Percentiles rank a stretch among this genome's conserved stretches.
Evolutionary conservation across 176 grass and related monocot species (phyloP).

Genomic region (Ensete ventricosum): DNA sequence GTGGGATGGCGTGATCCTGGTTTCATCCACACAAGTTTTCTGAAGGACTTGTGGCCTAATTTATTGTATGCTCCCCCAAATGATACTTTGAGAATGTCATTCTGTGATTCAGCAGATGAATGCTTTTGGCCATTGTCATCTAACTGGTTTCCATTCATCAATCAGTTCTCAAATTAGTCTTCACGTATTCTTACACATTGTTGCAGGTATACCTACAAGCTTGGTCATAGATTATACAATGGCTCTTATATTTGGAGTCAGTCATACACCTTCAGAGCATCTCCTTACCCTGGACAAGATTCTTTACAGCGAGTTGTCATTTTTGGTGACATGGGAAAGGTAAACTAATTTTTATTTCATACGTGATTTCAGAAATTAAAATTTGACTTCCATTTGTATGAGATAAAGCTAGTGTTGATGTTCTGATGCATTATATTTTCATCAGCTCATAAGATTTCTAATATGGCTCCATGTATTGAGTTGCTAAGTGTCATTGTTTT

Average conservation of each 20-base stretch:
- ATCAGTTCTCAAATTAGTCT: neutral
- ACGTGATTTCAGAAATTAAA: constrained; percentile 2
- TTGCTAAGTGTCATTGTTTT: neutral
- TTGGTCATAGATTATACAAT: constrained; percentile 56
- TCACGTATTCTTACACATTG: constrained; percentile 26
- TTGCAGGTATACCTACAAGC: constrained; percentile 65
- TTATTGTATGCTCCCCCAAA: constrained; percentile 22
- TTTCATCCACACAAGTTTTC: constrained; percentile 83
- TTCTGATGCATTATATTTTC: neutral
- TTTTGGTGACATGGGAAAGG: constrained; percentile 92
- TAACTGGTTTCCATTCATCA: neutral
- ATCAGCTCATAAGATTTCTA: neutral
- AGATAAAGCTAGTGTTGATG: neutral
- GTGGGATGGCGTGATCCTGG: constrained; percentile 92
- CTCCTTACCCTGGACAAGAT: constrained; percentile 79
- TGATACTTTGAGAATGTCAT: constrained; percentile 5
- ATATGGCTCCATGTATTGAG: neutral
- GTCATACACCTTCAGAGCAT: constrained; percentile 65
- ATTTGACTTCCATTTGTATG: neutral
- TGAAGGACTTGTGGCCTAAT: constrained; percentile 89
- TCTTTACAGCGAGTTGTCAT: constrained; percentile 75
- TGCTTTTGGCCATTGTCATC: neutral
- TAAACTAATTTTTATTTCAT: constrained; percentile 11
- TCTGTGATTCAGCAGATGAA: neutral
- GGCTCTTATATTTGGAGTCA: constrained; percentile 61